Evolutionary conservation across 352 stramenopile genomes (phyloP), one percentile per base, ranked within the genome.

Genomic region (Blastocystis sp.): DNA sequence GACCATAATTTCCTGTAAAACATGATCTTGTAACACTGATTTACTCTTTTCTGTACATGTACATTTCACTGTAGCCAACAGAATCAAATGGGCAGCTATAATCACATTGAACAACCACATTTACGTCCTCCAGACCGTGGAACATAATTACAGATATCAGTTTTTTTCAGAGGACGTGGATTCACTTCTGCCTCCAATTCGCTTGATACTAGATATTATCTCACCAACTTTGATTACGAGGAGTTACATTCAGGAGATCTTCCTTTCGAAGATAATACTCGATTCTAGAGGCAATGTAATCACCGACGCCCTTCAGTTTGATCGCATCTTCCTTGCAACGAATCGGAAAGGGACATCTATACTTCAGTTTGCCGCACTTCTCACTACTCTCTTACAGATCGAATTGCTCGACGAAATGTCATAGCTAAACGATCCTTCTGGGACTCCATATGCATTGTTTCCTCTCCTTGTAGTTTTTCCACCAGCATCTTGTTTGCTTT

Each of bases 261-360:
- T 57, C 52, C 14, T 66, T 67, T n/a, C 32, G 4, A 2, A 83
- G 51, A 63, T 43, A 16, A 24, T 39, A 16, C 49, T 83, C 49
- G 51, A 83, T 83, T 21, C 39, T 21, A 5, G 32, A 9, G 2
- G 71, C 71, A 57, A 83, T 83, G 16, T 54, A 65, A 2, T 83
- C 71, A 6, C 71, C 71, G 24, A 83, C 29, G 1, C 71, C 71
- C 2, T 66, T 83, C 0, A 83, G 51, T 27, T 83, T 83, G 51
- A 83, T 29, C 16, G 71, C 71, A 63, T 83, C 71, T 21, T 24
- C 7, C 51, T 24, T 63, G 2, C 14, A 65, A 7, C 71, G 71
- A 65, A 83, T 83, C 4, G 71, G 71, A 43, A 39, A 21, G 6
- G 71, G 29, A 29, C 46, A 83, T 12, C 71, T 83, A 66, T 37